Evolutionary conservation across 257 asterid species (phyloP), one percentile per base, ranked within the genome.

Genomic region (Fraxinus quadrangulata): DNA sequence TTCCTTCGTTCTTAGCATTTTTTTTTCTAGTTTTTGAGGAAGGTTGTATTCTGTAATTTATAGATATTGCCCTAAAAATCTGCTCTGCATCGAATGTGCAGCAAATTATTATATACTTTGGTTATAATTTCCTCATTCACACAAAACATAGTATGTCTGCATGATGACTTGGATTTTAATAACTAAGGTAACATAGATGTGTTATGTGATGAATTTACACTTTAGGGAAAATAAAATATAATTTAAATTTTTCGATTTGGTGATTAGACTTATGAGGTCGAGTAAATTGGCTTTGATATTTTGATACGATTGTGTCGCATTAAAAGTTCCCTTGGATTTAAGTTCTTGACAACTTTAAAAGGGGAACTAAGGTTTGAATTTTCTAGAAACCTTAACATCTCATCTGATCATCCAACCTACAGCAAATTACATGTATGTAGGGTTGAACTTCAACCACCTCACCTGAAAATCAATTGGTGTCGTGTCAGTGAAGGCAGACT

Each of bases 1-100:
- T 63, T 63, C 77, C 51, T 51, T 75, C 80, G 78, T 40, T 75
- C 71, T 71, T 66, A 54, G 81, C 66, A 26, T 70, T 37, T 81
- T 72, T 12, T 84, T 34, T 21, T 81, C 13, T 2, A 0, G 63
- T 21, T 59, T 59, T 61, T 8, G 59, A 76, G 36, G 72, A 77
- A 76, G 61, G 33, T 61, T 78, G 78, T 21, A 71, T 37, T 77
- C 11, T 80, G 73, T 80, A 67, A 59, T 72, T 45, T 74, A 28
- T 75, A 74, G 51, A 78, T 75, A 54, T 72, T 63, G 39, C 49
- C 68, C 33, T 23, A 61, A 61, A 59, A 59, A 21, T 59, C 2
- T 59, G 13, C 67, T 59, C 13, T 59, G 13, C 67, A n/a, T 59
- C 12, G 67, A 59, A 61, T 21, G 5, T 24, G 31, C 30, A 1